A percentile compares a stretch with the other conserved stretches of the same genome.
These are phyloP conservation scores for Candida ortonii DNA, from an alignment of 805 yeast genomes.

Conservation along the genomic window DNA sequence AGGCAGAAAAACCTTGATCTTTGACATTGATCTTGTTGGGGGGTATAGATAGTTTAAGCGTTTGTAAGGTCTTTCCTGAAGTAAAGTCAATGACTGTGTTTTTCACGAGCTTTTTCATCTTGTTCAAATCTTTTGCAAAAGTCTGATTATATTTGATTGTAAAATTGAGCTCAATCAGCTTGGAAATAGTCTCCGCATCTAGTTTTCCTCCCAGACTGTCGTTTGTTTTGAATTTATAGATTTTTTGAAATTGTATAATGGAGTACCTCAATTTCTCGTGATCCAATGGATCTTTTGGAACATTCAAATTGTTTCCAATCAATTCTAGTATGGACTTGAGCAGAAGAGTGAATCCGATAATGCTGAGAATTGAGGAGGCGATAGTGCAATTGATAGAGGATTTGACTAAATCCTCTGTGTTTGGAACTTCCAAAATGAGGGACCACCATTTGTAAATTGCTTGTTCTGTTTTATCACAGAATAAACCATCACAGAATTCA, in stretches of 20 bases:
- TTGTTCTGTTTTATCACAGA: constrained; percentile 72
- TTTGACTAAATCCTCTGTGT: constrained; percentile 20
- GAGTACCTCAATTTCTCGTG: constrained; percentile 64
- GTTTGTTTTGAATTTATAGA: constrained; percentile 14
- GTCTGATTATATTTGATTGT: constrained; percentile 33
- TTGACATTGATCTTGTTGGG: constrained; percentile 18
- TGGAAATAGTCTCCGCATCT: constrained; percentile 25
- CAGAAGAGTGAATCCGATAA: constrained; percentile 73
- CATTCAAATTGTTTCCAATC: constrained; percentile 51
- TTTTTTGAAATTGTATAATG: constrained; percentile 73
- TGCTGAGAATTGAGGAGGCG: constrained; percentile 64
- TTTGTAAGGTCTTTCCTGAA: constrained; percentile 34
- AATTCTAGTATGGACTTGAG: constrained; percentile 63
- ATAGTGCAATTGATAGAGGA: constrained; percentile 19
- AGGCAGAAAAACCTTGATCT: constrained; percentile 18
- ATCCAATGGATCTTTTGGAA: constrained; percentile 82
- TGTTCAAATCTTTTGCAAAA: constrained; percentile 34
- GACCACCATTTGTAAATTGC: constrained; percentile 85
- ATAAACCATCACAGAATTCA: constrained; percentile 73
- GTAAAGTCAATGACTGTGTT: constrained; percentile 36
- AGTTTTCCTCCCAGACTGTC: constrained; percentile 16
- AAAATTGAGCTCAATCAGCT: constrained; percentile 22
- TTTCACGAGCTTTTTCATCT: constrained; percentile 35
- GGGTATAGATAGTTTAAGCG: constrained; percentile 26
- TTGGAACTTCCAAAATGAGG: constrained; percentile 36